Evolutionary conservation across 1,284 basidiomycete species (phyloP).

Genomic region (Ceratobasidium sp.): DNA sequence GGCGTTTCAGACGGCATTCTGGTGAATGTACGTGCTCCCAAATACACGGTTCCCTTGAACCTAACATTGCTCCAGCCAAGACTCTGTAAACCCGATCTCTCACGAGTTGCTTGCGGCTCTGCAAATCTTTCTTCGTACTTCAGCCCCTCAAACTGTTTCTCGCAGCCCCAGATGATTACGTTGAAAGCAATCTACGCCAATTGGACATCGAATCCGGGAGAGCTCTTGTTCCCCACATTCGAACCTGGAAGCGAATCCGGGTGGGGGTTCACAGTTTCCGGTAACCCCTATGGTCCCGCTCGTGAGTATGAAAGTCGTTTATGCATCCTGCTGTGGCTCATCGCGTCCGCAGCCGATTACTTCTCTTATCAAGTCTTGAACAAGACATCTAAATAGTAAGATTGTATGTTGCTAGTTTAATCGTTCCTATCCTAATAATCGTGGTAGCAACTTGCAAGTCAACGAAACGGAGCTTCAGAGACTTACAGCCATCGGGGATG

Average conservation of each 20-base stretch:
- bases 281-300: slow-evolving; percentile 21
- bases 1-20: slow-evolving; percentile 27
- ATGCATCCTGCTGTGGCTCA: background rate
- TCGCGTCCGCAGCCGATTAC: slow-evolving; percentile 12
- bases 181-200: slow-evolving; percentile 30
- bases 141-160: slow-evolving; percentile 16
- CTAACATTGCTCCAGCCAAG: slow-evolving; percentile 7
- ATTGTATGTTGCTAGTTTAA: background rate
- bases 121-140: slow-evolving; percentile 13
- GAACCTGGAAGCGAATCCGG: slow-evolving; percentile 33
- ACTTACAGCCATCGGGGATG: slow-evolving; percentile 18
- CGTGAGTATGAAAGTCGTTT: background rate
- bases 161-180: slow-evolving; percentile 6
- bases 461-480: slow-evolving; percentile 43
- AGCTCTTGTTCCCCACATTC: slow-evolving; percentile 27
- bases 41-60: background rate
- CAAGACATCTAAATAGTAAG: slow-evolving; percentile 30
- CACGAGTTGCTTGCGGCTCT: slow-evolving; percentile 23
- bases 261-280: slow-evolving; percentile 14
- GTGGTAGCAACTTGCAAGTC: background rate
- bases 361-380: slow-evolving; percentile 43
- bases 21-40: slow-evolving; percentile 1
- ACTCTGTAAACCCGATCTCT: slow-evolving; percentile 31
- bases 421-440: background rate
- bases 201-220: slow-evolving; percentile 27